Evolutionary conservation across 345 rosid species (phyloP).

Genomic region (Lepidium didymum): DNA sequence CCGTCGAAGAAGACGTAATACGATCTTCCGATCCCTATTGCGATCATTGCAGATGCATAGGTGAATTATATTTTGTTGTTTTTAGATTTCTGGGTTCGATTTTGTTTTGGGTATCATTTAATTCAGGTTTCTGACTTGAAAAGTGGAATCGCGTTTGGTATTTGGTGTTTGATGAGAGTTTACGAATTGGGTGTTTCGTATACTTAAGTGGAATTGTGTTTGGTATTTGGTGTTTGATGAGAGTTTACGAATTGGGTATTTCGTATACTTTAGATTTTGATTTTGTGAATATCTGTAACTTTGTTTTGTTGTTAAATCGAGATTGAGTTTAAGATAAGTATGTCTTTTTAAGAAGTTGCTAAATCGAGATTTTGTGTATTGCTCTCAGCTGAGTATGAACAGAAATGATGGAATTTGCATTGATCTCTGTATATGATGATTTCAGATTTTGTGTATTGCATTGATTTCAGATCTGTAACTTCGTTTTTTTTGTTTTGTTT

Average conservation of each 20-base stretch:
- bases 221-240: neutral
- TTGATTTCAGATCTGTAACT: neutral
- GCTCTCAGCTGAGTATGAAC: neutral
- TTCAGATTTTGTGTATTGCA: too few species aligned
- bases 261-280: neutral
- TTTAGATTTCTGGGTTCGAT: neutral
- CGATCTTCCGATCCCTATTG: slow-evolving; percentile 45
- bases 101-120: neutral
- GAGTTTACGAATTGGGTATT: neutral
- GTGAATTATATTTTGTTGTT: slow-evolving; percentile 20
- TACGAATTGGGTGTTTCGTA: neutral
- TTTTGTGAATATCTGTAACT: neutral
- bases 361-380: neutral
- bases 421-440: neutral
- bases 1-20: slow-evolving; percentile 47
- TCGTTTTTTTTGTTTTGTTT: neutral
- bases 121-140: neutral
- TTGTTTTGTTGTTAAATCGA: too few species aligned
- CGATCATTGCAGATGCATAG: slow-evolving; percentile 71
- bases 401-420: neutral
- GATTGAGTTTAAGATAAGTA: neutral
- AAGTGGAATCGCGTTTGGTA: neutral
- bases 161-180: neutral
- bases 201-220: neutral
- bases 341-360: neutral